phyloP scores from a whole-genome alignment of 2,329 filamentous ascomycete genomes.

The Parasarocladium wereldwijsianum region DNA sequence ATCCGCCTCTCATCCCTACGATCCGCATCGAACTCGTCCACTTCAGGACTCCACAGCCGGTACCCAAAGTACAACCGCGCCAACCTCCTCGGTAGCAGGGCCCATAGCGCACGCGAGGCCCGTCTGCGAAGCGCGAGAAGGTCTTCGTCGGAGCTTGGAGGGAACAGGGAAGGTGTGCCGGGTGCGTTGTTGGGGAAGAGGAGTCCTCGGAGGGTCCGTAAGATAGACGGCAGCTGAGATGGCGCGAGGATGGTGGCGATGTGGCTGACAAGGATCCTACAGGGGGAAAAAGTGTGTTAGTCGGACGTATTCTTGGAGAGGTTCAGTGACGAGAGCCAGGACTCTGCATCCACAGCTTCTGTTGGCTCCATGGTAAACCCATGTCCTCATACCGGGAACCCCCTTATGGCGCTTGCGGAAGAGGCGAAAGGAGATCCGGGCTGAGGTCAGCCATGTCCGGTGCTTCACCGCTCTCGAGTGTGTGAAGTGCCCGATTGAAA shows the following conservation, averaged over 20 bases:
- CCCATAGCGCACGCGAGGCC: constrained; percentile 47
- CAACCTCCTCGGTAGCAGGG: constrained; percentile 30
- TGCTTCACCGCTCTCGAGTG: too few relatives aligned
- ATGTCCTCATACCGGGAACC: too few relatives aligned
- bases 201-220: constrained; percentile 58
- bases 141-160: constrained; percentile 45
- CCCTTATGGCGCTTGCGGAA: too few relatives aligned
- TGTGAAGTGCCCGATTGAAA: too few relatives aligned
- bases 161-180: constrained; percentile 44
- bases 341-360: too few relatives aligned
- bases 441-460: too few relatives aligned
- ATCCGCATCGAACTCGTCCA: constrained; percentile 11
- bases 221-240: constrained; percentile 47
- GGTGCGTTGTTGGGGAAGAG: constrained; percentile 79
- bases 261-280: constrained; percentile 44
- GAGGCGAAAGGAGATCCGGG: too few relatives aligned
- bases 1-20: constrained; percentile 10
- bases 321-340: too few relatives aligned
- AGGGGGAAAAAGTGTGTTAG: constrained; percentile 5
- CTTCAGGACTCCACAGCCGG: constrained; percentile 13
- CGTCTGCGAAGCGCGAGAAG: constrained; percentile 47
- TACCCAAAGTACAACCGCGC: constrained; percentile 36
- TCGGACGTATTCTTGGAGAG: too few relatives aligned
- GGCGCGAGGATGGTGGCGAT: constrained; percentile 46
- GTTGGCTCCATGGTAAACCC: too few relatives aligned